These are phyloP conservation scores for Brassica hybrid DNA, from an alignment of 441 rosid species.

Conservation along the genomic window DNA sequence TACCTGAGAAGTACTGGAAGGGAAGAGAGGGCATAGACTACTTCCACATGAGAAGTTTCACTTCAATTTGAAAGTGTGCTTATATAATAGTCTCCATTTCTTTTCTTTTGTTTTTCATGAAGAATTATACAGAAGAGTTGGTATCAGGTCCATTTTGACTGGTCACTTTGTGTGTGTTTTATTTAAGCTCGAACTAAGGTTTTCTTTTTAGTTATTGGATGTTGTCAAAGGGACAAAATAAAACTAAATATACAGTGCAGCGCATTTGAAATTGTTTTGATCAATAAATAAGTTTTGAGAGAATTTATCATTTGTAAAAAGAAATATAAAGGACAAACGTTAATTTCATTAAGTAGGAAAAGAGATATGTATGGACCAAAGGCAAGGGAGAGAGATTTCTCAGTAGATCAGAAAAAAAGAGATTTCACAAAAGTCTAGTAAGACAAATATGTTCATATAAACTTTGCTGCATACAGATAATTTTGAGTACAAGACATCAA, in stretches of 20 bases:
- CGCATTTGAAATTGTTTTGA: too few relatives aligned
- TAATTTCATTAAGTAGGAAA: too few relatives aligned
- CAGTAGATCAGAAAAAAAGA: too few relatives aligned
- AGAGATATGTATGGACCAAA: too few relatives aligned
- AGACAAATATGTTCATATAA: background rate
- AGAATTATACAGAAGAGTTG: constrained; percentile 21
- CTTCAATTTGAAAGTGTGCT: constrained; percentile 23
- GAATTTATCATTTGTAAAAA: too few relatives aligned
- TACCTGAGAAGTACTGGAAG: constrained; percentile 25
- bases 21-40: constrained; percentile 2
- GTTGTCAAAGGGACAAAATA: too few relatives aligned
- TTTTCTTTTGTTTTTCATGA: background rate
- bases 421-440: too few relatives aligned
- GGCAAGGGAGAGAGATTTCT: too few relatives aligned
- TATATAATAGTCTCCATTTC: constrained; percentile 14
- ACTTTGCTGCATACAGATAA: constrained; percentile 3
- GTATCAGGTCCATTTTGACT: background rate
- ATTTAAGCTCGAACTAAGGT: constrained; percentile 1
- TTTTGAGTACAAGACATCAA: background rate
- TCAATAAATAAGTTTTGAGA: too few relatives aligned
- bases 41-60: constrained; percentile 15
- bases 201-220: background rate
- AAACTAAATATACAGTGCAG: too few relatives aligned
- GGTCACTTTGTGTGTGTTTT: constrained; percentile 9
- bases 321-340: too few relatives aligned